Evolutionary conservation across 129 eudicot species (phyloP).

Genomic region (Saussurea involucrata): DNA sequence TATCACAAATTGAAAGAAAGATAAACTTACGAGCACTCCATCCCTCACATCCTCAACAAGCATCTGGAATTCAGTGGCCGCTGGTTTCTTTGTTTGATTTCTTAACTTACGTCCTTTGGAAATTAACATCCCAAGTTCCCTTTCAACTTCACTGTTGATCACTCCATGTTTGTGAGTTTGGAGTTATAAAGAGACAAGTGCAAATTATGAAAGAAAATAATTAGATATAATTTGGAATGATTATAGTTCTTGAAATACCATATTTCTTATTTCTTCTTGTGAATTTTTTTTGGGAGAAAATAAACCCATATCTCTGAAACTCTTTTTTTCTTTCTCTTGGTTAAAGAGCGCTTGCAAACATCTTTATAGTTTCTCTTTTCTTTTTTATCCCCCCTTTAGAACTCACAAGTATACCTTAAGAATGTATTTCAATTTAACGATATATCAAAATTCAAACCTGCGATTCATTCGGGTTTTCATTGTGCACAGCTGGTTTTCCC

Average conservation of each 20-base stretch:
- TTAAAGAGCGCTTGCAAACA: not conserved
- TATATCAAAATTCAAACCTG: conserved; percentile 47
- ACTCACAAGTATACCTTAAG: no score
- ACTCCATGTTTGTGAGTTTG: conserved; percentile 12
- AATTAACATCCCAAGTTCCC: conserved; percentile 80
- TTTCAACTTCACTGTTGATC: conserved; percentile 81
- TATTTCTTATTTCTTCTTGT: not conserved
- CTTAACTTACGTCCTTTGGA: conserved; percentile 68
- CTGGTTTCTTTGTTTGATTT: conserved; percentile 63
- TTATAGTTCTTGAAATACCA: no score
- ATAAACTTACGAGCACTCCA: conserved; percentile 85
- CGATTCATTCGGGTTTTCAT: conserved; percentile 95
- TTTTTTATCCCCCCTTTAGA: not conserved
- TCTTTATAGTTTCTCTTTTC: not conserved
- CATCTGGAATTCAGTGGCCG: conserved; percentile 68
- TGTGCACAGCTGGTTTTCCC: conserved; percentile 92
- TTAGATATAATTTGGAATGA: no score
- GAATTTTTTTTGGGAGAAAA: not conserved
- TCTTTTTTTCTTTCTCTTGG: conserved; percentile 8
- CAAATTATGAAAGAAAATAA: not conserved
- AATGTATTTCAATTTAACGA: not conserved
- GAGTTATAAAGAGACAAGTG: not conserved
- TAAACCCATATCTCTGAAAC: conserved; percentile 3
- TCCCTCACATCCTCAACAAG: conserved; percentile 95
- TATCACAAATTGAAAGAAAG: not conserved